These are phyloP conservation scores for Globisporangium yorkense DNA, from an alignment of 352 stramenopile species.

Conservation along the genomic window DNA sequence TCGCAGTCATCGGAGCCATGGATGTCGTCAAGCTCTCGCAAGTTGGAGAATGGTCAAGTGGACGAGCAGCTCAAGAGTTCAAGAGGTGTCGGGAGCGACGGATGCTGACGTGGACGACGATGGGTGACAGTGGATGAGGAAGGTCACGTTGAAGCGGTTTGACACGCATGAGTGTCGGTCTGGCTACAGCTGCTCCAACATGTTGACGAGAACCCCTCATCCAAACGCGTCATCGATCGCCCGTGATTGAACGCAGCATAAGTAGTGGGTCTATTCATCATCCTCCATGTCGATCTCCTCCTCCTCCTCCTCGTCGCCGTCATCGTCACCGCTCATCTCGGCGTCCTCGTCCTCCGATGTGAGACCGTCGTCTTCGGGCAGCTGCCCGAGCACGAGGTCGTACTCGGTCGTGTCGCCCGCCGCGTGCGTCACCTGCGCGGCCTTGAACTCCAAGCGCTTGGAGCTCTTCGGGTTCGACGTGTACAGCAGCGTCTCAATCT, in stretches of 20 bases:
- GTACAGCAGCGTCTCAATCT: slow-evolving; percentile 52
- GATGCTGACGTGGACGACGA: too few relatives aligned
- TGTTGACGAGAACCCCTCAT: neutral
- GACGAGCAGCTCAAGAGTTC: too few relatives aligned
- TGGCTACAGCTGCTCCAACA: too few relatives aligned
- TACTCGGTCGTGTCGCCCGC: slow-evolving; percentile 76
- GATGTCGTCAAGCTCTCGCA: neutral
- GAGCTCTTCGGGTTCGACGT: slow-evolving; percentile 48
- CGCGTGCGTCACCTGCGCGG: slow-evolving; percentile 33
- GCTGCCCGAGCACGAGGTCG: slow-evolving; percentile 73
- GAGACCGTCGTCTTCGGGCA: slow-evolving; percentile 71
- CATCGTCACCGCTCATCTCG: slow-evolving; percentile 31
- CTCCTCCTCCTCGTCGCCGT: slow-evolving; percentile 38
- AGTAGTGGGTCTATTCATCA: slow-evolving; percentile 20
- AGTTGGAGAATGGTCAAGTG: neutral
- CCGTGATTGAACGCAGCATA: neutral
- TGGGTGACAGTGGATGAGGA: too few relatives aligned
- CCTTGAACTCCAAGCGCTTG: slow-evolving; percentile 59
- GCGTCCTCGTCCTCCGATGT: slow-evolving; percentile 55
- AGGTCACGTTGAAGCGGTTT: neutral
- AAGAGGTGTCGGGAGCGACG: neutral
- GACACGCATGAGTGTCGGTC: slow-evolving; percentile 1
- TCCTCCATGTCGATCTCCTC: slow-evolving; percentile 23
- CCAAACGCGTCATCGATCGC: neutral
- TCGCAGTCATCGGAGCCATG: neutral